These are phyloP conservation scores for Diplotaxis tenuifolia DNA, from an alignment of 345 rosid species.

Conservation along the genomic window DNA sequence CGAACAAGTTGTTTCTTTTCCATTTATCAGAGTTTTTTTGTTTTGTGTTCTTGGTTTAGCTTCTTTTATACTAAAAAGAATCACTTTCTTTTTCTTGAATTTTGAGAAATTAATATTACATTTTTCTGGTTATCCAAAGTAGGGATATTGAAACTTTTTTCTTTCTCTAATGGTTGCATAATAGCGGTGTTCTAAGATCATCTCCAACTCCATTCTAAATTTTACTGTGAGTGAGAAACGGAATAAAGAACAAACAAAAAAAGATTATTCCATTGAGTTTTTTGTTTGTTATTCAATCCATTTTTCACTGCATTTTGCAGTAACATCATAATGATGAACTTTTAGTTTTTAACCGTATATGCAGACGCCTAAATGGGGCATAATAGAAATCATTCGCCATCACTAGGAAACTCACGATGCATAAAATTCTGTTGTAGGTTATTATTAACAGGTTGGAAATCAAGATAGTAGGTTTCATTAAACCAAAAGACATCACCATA, in stretches of 20 bases:
- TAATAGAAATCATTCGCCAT: neutral
- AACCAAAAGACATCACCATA: neutral
- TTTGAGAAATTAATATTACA: neutral
- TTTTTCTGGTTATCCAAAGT: neutral
- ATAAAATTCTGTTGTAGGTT: neutral
- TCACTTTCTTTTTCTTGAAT: neutral
- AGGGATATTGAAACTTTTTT: neutral
- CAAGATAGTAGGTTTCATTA: neutral
- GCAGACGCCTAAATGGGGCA: neutral
- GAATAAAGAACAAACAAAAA: too few species aligned
- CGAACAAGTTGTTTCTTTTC: neutral
- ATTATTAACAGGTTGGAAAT: too few species aligned
- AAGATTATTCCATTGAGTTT: too few species aligned
- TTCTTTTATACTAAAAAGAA: constrained; percentile 2
- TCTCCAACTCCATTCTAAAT: neutral
- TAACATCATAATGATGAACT: too few species aligned
- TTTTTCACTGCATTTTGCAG: too few species aligned
- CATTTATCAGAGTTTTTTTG: neutral
- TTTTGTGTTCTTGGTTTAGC: neutral
- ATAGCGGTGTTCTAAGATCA: neutral
- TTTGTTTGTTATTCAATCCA: too few species aligned
- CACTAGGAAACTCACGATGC: neutral
- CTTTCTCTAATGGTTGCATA: too few species aligned
- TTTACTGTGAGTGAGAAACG: too few species aligned
- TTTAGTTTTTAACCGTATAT: neutral